Evolutionary conservation across 192 early-diverging fungal genomes (phyloP), one percentile per base, ranked within the genome.

Genomic region (Rhizophlyctis rosea): DNA sequence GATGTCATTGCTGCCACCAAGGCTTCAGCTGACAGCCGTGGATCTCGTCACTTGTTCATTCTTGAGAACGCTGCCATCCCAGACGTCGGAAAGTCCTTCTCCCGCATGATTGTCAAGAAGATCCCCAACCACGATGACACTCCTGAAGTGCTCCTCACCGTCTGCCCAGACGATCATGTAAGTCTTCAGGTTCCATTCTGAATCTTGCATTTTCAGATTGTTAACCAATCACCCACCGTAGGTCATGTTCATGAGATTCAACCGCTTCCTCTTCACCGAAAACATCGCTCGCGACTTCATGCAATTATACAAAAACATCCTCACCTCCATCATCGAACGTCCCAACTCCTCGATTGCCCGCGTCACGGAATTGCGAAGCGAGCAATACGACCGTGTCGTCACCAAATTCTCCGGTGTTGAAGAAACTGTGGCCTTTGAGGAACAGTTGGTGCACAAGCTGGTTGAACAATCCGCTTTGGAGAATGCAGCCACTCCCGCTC

Each of bases 191-290:
- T n/a, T n/a, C n/a, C n/a, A n/a, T n/a, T n/a, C n/a, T n/a, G n/a
- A n/a, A n/a, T n/a, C n/a, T n/a, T n/a, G n/a, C n/a, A n/a, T n/a
- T n/a, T n/a, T n/a, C n/a, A n/a, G n/a, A n/a, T n/a, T n/a, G n/a
- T n/a, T n/a, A n/a, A n/a, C n/a, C n/a, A n/a, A n/a, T n/a, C n/a
- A n/a, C n/a, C n/a, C n/a, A n/a, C n/a, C n/a, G n/a, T n/a, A n/a
- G n/a, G n/a, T n/a, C n/a, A n/a, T 47, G 21, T 32, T 59, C n/a
- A 32, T 59, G 4, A 32, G 57, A 18, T 59, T 59, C 57, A 47
- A 59, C 34, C 34, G 29, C 57, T 47, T 25, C 35, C 30, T 59
- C 33, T 59, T 59, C 57, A 25, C 57, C 57, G 57, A 59, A n/a
- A 34, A 32, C 30, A 24, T 39, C 24, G 57, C 57, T 24, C 30